Conservation (phyloP, 495 filamentous ascomycete genomes). For the Parachaetomium inaequale region DNA sequence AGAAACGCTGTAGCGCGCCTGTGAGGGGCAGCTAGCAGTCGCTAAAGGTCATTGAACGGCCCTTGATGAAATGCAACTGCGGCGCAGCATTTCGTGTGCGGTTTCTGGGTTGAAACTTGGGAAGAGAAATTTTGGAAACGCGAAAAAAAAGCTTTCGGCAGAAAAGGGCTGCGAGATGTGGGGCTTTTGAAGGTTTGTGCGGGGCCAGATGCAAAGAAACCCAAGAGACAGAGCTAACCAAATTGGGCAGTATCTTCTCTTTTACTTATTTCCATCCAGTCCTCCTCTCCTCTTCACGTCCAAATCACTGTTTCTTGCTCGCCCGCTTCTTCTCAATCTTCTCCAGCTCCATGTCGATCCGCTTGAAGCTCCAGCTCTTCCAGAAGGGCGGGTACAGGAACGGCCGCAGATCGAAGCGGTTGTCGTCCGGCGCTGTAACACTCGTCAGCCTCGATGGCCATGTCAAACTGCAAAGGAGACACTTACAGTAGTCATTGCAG, state of each 20-base stretch:
- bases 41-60: conserved; percentile 29
- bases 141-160: neutral
- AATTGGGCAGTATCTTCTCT: neutral
- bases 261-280: neutral
- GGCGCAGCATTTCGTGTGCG: conserved; percentile 24
- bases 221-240: neutral
- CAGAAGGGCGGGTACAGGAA: conserved; percentile 54
- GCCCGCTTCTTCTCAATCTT: conserved; percentile 33
- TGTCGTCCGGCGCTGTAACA: conserved; percentile 37
- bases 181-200: conserved; percentile 13
- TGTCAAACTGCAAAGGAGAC: neutral
- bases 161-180: conserved; percentile 17
- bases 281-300: neutral
- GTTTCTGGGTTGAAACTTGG: conserved; percentile 16
- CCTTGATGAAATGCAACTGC: conserved; percentile 22
- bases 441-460: neutral
- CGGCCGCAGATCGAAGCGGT: conserved; percentile 59
- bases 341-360: conserved; percentile 48
- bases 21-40: conserved; percentile 26
- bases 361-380: conserved; percentile 50
- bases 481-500: conserved; percentile 35
- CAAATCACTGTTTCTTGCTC: conserved; percentile 7
- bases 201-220: neutral
- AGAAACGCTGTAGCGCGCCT: conserved; percentile 18
- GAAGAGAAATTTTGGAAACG: conserved; percentile 16